Evolutionary conservation across 73 alveolate species (phyloP), one percentile per base, ranked within the genome.

Genomic region (Symbiodinium natans): DNA sequence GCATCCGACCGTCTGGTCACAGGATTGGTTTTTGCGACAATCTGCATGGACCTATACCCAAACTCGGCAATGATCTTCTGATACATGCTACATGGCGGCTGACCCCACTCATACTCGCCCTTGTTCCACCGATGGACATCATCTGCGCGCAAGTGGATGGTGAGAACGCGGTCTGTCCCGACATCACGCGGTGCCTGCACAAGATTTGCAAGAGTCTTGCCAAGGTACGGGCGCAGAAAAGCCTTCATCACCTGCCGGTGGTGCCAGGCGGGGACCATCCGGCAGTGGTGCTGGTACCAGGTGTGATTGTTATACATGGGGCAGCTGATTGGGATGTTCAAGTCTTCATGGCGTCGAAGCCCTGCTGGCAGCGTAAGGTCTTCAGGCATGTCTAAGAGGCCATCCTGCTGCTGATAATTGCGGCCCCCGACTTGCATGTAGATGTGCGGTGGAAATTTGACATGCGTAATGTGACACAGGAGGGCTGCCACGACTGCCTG

Each of bases 31-130:
- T 63, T 63, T 13, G 31, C 82, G 29, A 63, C 82, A 27, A 63
- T n/a, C 82, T 23, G 17, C 38, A 63, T 9, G 39, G 38, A 23
- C 23, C 11, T 5, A 34, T 63, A 63, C 6, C 43, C 36, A 17
- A 0, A 38, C 25, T 80, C 88, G 36, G 88, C 27, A 13, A 80
- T 7, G 56, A 80, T 80, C 56, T 41, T 39, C 36, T 38, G 88
- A 39, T 80, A 80, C 88, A 80, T 80, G 36, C 88, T 39, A 15
- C 88, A 80, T 36, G 88, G 88, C 27, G 88, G 88, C 56, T 80
- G 88, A 34, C 31, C 46, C 56, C 41, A 21, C 41, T 17, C 63
- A 27, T 80, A 80, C 19, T 19, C 0, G 23, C 38, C 59, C 19
- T 19, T 1, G 23, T 34, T 54, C 4, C 38, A 34, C 88, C 29